These are phyloP conservation scores for Saccharomyces hybrid DNA, from an alignment of 1,139 yeast genomes.

Conservation along the genomic window DNA sequence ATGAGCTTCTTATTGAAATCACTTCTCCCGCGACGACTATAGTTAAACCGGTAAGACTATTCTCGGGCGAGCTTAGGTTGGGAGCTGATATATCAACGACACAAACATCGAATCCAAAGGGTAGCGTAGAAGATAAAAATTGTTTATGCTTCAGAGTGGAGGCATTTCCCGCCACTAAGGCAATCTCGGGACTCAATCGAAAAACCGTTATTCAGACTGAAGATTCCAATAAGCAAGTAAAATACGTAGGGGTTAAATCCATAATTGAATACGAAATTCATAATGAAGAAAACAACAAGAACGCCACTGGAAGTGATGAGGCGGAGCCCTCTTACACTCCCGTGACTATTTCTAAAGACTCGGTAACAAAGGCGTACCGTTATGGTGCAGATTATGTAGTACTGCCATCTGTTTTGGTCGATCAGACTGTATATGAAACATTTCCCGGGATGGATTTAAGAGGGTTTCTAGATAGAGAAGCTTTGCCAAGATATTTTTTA, in stretches of 20 bases:
- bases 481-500: constrained; percentile 52
- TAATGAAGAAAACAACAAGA: constrained; percentile 25
- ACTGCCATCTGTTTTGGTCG: constrained; percentile 40
- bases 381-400: constrained; percentile 61
- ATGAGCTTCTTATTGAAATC: constrained; percentile 18
- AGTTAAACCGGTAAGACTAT: constrained; percentile 35
- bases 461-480: constrained; percentile 44
- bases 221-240: constrained; percentile 15
- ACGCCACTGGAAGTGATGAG: constrained; percentile 16
- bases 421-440: constrained; percentile 37
- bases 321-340: constrained; percentile 15
- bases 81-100: constrained; percentile 28
- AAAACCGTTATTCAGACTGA: constrained; percentile 27
- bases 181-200: constrained; percentile 37
- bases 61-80: constrained; percentile 35
- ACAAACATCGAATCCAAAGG: background rate
- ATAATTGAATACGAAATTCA: constrained; percentile 30
- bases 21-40: constrained; percentile 14
- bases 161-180: constrained; percentile 56
- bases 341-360: constrained; percentile 29
- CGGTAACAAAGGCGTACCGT: constrained; percentile 47
- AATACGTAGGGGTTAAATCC: constrained; percentile 22
- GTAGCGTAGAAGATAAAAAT: constrained; percentile 23
- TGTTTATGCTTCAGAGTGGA: constrained; percentile 45
- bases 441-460: constrained; percentile 52